Percentiles rank a stretch among this genome's conserved stretches.
These are phyloP conservation scores for Prosopis cineraria DNA, from an alignment of 306 rosid species.

Conservation along the genomic window DNA sequence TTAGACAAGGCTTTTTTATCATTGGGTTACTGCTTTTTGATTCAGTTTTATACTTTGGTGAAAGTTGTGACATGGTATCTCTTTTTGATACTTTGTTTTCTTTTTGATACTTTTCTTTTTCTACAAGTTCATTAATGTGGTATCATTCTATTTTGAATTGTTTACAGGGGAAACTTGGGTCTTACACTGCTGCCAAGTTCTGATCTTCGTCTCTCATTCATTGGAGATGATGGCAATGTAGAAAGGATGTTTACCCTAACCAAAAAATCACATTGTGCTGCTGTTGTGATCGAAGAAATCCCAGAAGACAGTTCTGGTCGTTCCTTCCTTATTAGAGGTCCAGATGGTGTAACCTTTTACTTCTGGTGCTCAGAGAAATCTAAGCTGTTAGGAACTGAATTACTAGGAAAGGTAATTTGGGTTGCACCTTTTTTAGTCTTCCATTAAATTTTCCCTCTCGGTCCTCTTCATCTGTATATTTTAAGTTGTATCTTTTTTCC, in stretches of 20 bases:
- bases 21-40: background rate
- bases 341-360: conserved; percentile 53
- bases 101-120: conserved; percentile 26
- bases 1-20: background rate
- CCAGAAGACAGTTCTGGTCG: conserved; percentile 73
- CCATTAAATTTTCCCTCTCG: background rate
- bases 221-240: conserved; percentile 73
- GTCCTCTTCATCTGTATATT: background rate
- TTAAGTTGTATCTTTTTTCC: background rate
- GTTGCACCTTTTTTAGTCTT: background rate
- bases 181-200: conserved; percentile 84
- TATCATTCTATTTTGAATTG: conserved; percentile 25
- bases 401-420: conserved; percentile 72
- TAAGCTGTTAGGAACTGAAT: conserved; percentile 80
- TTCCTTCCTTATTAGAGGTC: conserved; percentile 61
- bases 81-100: background rate
- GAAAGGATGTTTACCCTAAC: conserved; percentile 64
- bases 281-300: conserved; percentile 66
- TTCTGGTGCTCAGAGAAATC: conserved; percentile 97
- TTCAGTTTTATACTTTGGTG: background rate
- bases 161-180: conserved; percentile 83
- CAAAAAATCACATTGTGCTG: conserved; percentile 54
- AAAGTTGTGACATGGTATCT: background rate
- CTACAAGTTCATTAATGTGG: conserved; percentile 21
- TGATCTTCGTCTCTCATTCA: conserved; percentile 80